Conservation (phyloP, 495 filamentous ascomycete genomes). For the Sphaerosporella brunnea region DNA sequence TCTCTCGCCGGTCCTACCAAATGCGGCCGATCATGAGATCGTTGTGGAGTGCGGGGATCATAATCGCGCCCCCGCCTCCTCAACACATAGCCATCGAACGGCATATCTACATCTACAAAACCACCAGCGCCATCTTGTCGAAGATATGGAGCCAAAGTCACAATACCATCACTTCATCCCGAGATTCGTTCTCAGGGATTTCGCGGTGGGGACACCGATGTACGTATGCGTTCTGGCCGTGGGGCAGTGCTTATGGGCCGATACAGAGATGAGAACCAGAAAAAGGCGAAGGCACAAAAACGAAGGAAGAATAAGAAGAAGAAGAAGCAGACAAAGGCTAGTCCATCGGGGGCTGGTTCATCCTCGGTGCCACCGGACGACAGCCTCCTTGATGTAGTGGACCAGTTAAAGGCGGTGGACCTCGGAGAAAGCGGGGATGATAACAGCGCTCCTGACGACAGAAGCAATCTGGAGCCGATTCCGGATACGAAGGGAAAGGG, state of each 20-base stretch:
- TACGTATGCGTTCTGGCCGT: not conserved
- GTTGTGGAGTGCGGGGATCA: too few species aligned
- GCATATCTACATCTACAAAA: too few species aligned
- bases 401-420: not conserved
- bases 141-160: not conserved
- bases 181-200: slow-evolving; percentile 28
- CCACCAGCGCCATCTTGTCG: too few species aligned
- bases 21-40: too few species aligned
- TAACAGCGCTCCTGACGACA: too few species aligned
- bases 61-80: too few species aligned
- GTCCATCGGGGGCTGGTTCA: not conserved
- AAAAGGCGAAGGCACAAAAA: not conserved
- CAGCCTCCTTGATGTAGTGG: not conserved
- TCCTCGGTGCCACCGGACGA: not conserved
- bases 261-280: not conserved
- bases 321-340: not conserved
- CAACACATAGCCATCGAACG: too few species aligned
- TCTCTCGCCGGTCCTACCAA: too few species aligned
- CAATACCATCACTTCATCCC: slow-evolving; percentile 32
- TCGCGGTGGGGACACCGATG: slow-evolving; percentile 16
- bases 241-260: not conserved
- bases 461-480: too few species aligned
- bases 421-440: not conserved
- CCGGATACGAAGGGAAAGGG: not conserved
- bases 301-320: not conserved